Base-by-base conservation (phyloP, 768 basidiomycete species). In the Lyophyllum semitale region DNA sequence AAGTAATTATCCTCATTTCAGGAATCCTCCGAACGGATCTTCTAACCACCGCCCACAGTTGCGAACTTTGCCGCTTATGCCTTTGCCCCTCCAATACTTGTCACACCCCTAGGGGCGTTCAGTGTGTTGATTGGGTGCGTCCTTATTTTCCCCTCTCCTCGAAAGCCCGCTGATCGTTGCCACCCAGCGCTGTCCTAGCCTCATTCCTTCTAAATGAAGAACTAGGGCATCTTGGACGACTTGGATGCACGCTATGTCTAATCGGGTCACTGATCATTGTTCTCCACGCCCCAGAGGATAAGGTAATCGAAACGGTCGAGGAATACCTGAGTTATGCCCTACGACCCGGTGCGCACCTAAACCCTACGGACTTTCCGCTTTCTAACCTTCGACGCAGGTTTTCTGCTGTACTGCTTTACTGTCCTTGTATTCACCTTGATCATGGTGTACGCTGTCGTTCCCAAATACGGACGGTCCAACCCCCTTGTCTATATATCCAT, bases 31-130 rank as follows among this genome's bases (percentile, higher is more conserved):
- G 44, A 33, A 37, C 20, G 17, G 47, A 27, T 40, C 22, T 33
- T 58, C 49, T 61, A 37, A 59, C 43, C 43, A 26, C 17, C 17
- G 27, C 50, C 46, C 47, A 47, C 59, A 90, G 87, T 88, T 55
- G 89, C 90, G 52, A 91, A 91, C 74, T 98, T 98, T 72, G 94
- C 95, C 7, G 96, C 96, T 8, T 98, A 98, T 68, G 91, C 94
- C 0, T 99, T 98, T 63, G 97, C 97, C 1, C 97, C 96, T 57
- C 93, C 97, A 63, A 95, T 98, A 66, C 79, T 99, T 53, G 95
- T 99, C n/a, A 98, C 96, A 1, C 97, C 97, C 1, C 74, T 99
- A n/a, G 97, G 97, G 51, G 95, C 96, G 20, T 78, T 97, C 40
- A 95, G 93, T 68, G 97, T 99, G 12, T 82, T 99, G 59, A 91